Conservation (phyloP, 1,284 basidiomycete genomes). For the Mrakiaceae sp. region DNA sequence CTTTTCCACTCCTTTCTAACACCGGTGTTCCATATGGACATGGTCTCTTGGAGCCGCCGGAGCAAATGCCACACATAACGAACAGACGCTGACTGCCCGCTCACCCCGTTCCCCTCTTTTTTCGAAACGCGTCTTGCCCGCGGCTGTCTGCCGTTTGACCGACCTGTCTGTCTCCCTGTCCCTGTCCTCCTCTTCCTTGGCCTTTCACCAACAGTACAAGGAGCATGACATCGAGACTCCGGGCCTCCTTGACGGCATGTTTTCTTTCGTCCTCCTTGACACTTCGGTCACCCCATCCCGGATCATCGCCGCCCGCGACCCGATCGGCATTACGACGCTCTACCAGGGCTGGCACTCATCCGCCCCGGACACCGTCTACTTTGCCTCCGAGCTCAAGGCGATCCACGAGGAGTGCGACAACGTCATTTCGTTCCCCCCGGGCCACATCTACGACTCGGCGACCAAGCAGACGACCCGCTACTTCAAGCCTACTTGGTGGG, state of each 20-base stretch:
- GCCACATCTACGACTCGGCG: constrained; percentile 81
- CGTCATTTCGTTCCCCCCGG: constrained; percentile 92
- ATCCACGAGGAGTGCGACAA: constrained; percentile 87
- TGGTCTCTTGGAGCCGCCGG: too few relatives aligned
- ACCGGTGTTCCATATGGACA: too few relatives aligned
- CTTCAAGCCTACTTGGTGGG: constrained; percentile 78
- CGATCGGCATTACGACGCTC: constrained; percentile 94
- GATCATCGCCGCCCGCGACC: constrained; percentile 90
- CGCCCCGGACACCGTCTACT: constrained; percentile 74
- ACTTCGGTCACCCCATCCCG: constrained; percentile 79
- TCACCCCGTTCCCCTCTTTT: too few relatives aligned
- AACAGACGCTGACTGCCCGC: too few relatives aligned
- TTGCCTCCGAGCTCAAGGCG: constrained; percentile 93
- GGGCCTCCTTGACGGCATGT: constrained; percentile 92
- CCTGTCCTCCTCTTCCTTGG: background rate
- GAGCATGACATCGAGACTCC: constrained; percentile 60
- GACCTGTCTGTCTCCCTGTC: background rate
- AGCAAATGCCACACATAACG: too few relatives aligned
- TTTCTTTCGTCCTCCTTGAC: constrained; percentile 93
- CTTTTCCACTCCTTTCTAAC: background rate
- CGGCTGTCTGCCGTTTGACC: too few relatives aligned
- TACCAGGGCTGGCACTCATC: constrained; percentile 91
- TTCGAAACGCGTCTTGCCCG: too few relatives aligned
- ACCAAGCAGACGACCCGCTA: constrained; percentile 68
- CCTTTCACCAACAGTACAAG: constrained; percentile 51